A percentile compares a stretch with the other conserved stretches of the same genome.
Evolutionary conservation across 371 early-diverging fungal genomes (phyloP).

Genomic region (Basidiobolus meristosporus): DNA sequence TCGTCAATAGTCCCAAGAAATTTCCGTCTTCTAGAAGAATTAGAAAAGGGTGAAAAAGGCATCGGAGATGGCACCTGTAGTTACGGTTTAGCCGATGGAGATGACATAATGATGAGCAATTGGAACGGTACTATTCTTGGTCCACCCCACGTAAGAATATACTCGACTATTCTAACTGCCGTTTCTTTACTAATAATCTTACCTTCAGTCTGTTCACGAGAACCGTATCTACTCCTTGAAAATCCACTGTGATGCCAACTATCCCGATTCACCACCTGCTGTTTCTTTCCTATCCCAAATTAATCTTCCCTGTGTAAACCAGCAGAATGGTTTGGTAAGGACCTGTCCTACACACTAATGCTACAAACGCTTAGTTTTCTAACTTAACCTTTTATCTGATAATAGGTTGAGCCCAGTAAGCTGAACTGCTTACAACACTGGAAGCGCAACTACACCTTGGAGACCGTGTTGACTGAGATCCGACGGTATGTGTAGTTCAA

Average conservation of each 20-base stretch:
- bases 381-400: slow-evolving; percentile 1
- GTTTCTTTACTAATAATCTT: not conserved
- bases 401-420: slow-evolving; percentile 41
- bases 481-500: slow-evolving; percentile 32
- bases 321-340: slow-evolving; percentile 51
- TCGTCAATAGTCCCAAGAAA: slow-evolving; percentile 72
- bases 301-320: slow-evolving; percentile 78
- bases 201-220: slow-evolving; percentile 68
- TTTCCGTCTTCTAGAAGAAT: slow-evolving; percentile 89
- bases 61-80: slow-evolving; percentile 86
- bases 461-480: slow-evolving; percentile 70
- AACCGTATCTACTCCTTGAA: slow-evolving; percentile 82
- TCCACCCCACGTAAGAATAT: slow-evolving; percentile 57
- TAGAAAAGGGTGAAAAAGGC: slow-evolving; percentile 94
- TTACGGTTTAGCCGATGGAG: slow-evolving; percentile 80
- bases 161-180: not conserved
- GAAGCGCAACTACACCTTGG: slow-evolving; percentile 58
- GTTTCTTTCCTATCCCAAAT: slow-evolving; percentile 68
- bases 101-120: slow-evolving; percentile 60
- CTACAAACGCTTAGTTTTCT: not conserved
- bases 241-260: slow-evolving; percentile 64
- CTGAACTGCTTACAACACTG: slow-evolving; percentile 59
- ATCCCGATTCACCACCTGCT: slow-evolving; percentile 67
- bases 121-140: slow-evolving; percentile 97
- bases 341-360: not conserved